These are phyloP conservation scores for Zea mays DNA, from an alignment of 176 grass and related monocot genomes.

Conservation along the genomic window Zm-B73-REFERENCE-NAM-5.0 NC_050100.1:80029501-80030000, in stretches of 20 bases:
- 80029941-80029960: not conserved
- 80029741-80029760: conserved; percentile 73
- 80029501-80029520: conserved; percentile 25
- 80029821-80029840: conserved; percentile 66
- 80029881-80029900: conserved; percentile 77
- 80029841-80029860: conserved; percentile 71
- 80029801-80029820: conserved; percentile 86
- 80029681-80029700: not conserved
- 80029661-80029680: conserved; percentile 30
- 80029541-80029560: conserved; percentile 39
- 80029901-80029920: not conserved
- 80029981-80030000: not conserved
- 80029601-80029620: conserved; percentile 62
- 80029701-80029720: conserved; percentile 47
- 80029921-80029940: not conserved
- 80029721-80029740: conserved; percentile 37
- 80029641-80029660: conserved; percentile 42
- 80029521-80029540: conserved; percentile 24
- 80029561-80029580: not conserved
- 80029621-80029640: conserved; percentile 71
- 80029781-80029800: conserved; percentile 86
- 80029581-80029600: conserved; percentile 43
- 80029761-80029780: conserved; percentile 80
- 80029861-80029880: conserved; percentile 98
- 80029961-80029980: conserved; percentile 12